These are phyloP conservation scores for Septoria petroselini DNA, from an alignment of 2,329 filamentous ascomycete genomes.

Conservation along the genomic window DNA sequence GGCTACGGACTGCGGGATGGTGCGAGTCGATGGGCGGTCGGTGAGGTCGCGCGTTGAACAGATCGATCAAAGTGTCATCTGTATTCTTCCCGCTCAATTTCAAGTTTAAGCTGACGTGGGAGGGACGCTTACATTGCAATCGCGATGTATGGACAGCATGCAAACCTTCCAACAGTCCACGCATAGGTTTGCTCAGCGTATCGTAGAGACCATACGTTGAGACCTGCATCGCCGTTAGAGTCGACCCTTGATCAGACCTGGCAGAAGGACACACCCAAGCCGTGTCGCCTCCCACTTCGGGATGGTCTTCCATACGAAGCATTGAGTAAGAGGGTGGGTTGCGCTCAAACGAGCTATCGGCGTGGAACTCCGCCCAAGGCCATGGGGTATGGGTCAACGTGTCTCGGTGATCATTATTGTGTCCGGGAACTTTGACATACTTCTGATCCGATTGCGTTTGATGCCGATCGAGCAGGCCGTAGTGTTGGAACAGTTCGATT, in stretches of 20 bases:
- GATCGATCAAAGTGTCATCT: neutral
- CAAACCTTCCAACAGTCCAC: neutral
- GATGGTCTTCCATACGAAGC: slow-evolving; percentile 1
- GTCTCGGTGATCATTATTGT: neutral
- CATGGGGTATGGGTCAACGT: neutral
- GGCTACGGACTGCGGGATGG: neutral
- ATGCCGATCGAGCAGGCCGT: neutral
- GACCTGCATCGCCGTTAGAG: neutral
- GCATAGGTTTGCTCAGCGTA: neutral
- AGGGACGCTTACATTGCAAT: slow-evolving; percentile 1
- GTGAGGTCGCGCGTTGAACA: neutral
- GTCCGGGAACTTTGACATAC: neutral
- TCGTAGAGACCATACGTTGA: neutral
- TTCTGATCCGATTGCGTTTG: neutral
- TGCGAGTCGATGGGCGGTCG: neutral
- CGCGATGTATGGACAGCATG: neutral
- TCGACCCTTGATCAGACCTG: neutral
- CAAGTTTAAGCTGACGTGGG: neutral
- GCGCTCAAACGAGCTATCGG: neutral
- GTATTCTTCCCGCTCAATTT: neutral
- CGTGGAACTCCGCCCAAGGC: neutral
- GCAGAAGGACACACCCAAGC: neutral
- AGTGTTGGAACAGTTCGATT: neutral
- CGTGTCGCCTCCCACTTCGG: neutral
- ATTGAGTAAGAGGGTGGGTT: neutral